Percentiles rank a stretch among this genome's conserved stretches.
These are phyloP conservation scores for Porogramme epimiltina DNA, from an alignment of 1,284 basidiomycete genomes.

Conservation along the genomic window DNA sequence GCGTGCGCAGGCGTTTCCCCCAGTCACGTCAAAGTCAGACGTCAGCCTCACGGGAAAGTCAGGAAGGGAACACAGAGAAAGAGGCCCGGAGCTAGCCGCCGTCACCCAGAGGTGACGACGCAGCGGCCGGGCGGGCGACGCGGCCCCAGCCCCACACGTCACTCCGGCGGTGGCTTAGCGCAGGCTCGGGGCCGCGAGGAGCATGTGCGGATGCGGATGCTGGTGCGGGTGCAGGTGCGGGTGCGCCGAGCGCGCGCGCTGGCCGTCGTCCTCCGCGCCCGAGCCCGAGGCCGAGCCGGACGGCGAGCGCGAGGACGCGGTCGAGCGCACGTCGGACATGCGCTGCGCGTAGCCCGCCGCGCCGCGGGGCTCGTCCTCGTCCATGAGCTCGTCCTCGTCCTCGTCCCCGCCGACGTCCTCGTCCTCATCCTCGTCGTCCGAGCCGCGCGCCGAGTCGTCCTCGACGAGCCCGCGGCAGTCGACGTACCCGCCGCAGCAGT, in stretches of 20 bases:
- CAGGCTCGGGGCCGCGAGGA: too few species aligned
- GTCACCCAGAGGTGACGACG: too few species aligned
- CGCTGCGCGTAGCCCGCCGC: conserved; percentile 22
- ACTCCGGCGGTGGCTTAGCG: too few species aligned
- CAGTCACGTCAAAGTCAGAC: too few species aligned
- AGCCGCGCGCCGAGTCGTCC: conserved; percentile 35
- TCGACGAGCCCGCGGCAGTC: conserved; percentile 49
- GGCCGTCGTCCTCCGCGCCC: neutral
- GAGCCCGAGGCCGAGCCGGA: neutral
- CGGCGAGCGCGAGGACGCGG: conserved; percentile 27
- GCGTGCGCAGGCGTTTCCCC: too few species aligned
- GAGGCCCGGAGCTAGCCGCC: too few species aligned
- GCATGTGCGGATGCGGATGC: neutral
- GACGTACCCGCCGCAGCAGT: conserved; percentile 51
- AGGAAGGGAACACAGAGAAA: too few species aligned
- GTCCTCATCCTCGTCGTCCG: conserved; percentile 27
- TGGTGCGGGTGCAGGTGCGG: neutral
- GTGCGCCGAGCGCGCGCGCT: too few species aligned
- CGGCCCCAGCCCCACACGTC: too few species aligned
- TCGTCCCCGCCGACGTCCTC: conserved; percentile 12
- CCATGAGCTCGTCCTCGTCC: conserved; percentile 12
- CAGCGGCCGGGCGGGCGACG: too few species aligned
- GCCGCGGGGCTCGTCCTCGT: conserved; percentile 10
- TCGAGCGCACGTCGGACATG: conserved; percentile 32
- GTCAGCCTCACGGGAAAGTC: too few species aligned